These are phyloP conservation scores for Delphinella strobiligena DNA, from an alignment of 2,329 filamentous ascomycete genomes.

Conservation along the genomic window DNA sequence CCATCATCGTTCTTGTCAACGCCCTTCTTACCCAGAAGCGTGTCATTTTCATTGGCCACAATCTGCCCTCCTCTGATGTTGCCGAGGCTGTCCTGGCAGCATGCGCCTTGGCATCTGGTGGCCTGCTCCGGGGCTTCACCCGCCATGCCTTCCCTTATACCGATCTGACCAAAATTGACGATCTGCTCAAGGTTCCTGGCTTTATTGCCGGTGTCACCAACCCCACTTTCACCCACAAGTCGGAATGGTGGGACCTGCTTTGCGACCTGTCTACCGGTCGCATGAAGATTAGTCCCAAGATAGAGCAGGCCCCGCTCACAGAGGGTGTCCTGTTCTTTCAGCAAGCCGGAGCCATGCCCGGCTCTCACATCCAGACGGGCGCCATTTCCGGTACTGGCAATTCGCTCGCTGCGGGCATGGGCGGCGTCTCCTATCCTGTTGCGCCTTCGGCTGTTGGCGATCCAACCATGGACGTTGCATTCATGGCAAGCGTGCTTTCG, in stretches of 20 bases:
- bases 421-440: conserved; percentile 11
- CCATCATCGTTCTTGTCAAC: conserved; percentile 88
- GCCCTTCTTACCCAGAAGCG: conserved; percentile 92
- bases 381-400: conserved; percentile 18
- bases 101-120: conserved; percentile 84
- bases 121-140: conserved; percentile 85
- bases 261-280: conserved; percentile 86
- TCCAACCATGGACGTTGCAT: conserved; percentile 72
- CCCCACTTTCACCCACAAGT: conserved; percentile 86
- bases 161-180: conserved; percentile 93
- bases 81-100: conserved; percentile 97
- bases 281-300: conserved; percentile 85
- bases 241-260: conserved; percentile 95
- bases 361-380: conserved; percentile 2
- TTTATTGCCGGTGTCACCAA: conserved; percentile 98
- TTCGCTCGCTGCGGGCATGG: conserved; percentile 23
- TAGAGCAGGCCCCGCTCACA: conserved; percentile 68
- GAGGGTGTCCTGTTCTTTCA: conserved; percentile 84
- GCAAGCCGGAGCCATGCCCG: conserved; percentile 33
- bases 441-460: conserved; percentile 35
- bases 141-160: conserved; percentile 96
- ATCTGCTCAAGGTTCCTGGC: conserved; percentile 86
- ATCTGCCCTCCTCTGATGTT: conserved; percentile 87
- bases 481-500: conserved; percentile 75
- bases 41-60: conserved; percentile 90